Conservation (phyloP, 441 rosid species). For the California macrophylla region DNA sequence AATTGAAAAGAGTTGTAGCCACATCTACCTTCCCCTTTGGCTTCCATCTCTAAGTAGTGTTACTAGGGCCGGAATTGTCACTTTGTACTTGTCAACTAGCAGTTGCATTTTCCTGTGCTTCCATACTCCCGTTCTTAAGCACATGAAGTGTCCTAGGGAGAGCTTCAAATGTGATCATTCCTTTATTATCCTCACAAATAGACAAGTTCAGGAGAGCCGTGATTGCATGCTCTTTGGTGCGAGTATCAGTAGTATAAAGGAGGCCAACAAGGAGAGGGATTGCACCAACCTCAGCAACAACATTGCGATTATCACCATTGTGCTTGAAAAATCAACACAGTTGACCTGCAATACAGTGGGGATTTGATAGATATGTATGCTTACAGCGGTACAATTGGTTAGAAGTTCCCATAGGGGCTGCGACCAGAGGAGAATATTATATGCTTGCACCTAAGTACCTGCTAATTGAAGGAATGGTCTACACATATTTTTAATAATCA, state of each 20-base stretch:
- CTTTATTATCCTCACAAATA: slow-evolving; percentile 83
- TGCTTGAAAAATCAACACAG: too few relatives aligned
- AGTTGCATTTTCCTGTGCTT: slow-evolving; percentile 93
- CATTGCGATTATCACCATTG: slow-evolving; percentile 81
- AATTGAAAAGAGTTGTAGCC: slow-evolving; percentile 90
- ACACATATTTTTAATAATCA: too few relatives aligned
- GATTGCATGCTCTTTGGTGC: slow-evolving; percentile 85
- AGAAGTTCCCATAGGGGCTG: too few relatives aligned
- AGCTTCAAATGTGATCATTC: slow-evolving; percentile 70
- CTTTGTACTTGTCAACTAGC: slow-evolving; percentile 87
- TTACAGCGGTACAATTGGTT: too few relatives aligned
- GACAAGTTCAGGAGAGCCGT: slow-evolving; percentile 92
- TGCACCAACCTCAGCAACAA: slow-evolving; percentile 95
- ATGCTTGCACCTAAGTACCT: too few relatives aligned
- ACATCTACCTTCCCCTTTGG: slow-evolving; percentile 86
- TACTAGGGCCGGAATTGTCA: slow-evolving; percentile 74
- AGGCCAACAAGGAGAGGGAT: slow-evolving; percentile 76
- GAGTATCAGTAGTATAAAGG: slow-evolving; percentile 65
- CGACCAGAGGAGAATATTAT: too few relatives aligned
- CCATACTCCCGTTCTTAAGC: slow-evolving; percentile 93
- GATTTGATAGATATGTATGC: too few relatives aligned
- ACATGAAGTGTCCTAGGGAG: slow-evolving; percentile 84
- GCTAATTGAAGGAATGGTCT: too few relatives aligned
- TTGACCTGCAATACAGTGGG: too few relatives aligned
- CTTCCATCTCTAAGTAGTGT: slow-evolving; percentile 75